Base-by-base conservation (phyloP, 352 stramenopile species). In the Phytophthora macrochlamydospora region DNA sequence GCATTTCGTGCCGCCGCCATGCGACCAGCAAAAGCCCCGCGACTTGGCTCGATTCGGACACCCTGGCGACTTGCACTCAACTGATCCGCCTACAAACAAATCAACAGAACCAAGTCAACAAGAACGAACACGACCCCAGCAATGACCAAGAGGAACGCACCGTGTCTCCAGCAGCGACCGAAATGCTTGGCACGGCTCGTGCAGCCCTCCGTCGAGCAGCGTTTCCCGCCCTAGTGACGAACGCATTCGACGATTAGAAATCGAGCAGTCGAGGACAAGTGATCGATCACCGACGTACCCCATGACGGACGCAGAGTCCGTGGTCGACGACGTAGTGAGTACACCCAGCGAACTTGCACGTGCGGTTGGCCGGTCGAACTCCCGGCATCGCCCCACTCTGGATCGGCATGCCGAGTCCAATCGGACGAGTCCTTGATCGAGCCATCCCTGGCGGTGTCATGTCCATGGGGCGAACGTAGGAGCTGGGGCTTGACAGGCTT, bases 1-100 rank as follows among this genome's bases (percentile, higher is more conserved):
- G 68, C 87, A 94, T 57, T 91, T 90, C 44, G 80, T 89, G 18
- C 87, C 87, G 3, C 87, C 87, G 40, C 87, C 87, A 55, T 94
- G 87, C 1, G 79, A 91, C 87, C 85, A 93, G 67, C 87, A 94
- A 54, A 86, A 88, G 32, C 87, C 87, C 3, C 82, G 68, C 14
- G 85, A 91, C 59, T 93, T 92, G 67, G 85, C 85, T 43, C 85
- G 83, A 56, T 93, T 93, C 29, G 74, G 69, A 56, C 87, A 94
- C 5, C 66, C 73, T 0, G 66, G 57, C n/a, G 85, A 61, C 62
- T 87, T 92, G 71, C 85, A 94, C 40, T 81, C 79, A 1, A 76
- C 75, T 8, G 83, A 92, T 7, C 83, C 83, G 3, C 73, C 73
- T 81, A 32, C 29, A 51, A 13, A 2, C 18, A 4, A 31, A 42